Percentiles rank a stretch among this genome's conserved stretches.
Evolutionary conservation across 1,284 basidiomycete genomes (phyloP).

Genomic region (Boletus semigastroideus): DNA sequence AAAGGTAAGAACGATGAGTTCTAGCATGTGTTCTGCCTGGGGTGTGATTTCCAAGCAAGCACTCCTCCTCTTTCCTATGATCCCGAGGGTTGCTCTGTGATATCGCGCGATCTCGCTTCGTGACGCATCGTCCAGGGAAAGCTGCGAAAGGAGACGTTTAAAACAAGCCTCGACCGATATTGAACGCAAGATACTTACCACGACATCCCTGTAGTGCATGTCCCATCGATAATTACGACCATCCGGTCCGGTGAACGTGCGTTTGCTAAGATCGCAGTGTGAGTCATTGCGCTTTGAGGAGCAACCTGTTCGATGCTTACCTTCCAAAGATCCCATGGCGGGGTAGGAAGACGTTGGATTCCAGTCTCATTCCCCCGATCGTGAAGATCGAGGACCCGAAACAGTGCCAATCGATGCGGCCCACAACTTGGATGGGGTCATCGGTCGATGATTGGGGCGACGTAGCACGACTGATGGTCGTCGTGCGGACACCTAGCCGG

Average conservation of each 20-base stretch:
- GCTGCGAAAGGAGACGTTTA: conserved; percentile 11
- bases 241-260: conserved; percentile 29
- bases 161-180: neutral
- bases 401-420: conserved; percentile 23
- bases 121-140: conserved; percentile 22
- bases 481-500: conserved; percentile 23
- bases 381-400: conserved; percentile 21
- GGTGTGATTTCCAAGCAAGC: conserved; percentile 37
- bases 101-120: conserved; percentile 26
- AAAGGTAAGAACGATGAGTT: conserved; percentile 41
- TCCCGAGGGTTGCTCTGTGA: conserved; percentile 24
- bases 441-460: neutral
- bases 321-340: conserved; percentile 18
- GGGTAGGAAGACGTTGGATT: conserved; percentile 22
- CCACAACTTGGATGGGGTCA: conserved; percentile 15
- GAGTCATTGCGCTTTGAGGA: neutral
- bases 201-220: conserved; percentile 12
- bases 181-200: conserved; percentile 11
- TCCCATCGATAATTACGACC: conserved; percentile 29
- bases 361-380: conserved; percentile 15
- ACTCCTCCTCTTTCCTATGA: conserved; percentile 23
- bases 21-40: conserved; percentile 36
- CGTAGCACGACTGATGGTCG: conserved; percentile 17
- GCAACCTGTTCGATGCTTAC: conserved; percentile 6
- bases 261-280: conserved; percentile 18